Base-by-base conservation (phyloP, 2,329 filamentous ascomycete genomes). In the Botrytis elliptica region DNA sequence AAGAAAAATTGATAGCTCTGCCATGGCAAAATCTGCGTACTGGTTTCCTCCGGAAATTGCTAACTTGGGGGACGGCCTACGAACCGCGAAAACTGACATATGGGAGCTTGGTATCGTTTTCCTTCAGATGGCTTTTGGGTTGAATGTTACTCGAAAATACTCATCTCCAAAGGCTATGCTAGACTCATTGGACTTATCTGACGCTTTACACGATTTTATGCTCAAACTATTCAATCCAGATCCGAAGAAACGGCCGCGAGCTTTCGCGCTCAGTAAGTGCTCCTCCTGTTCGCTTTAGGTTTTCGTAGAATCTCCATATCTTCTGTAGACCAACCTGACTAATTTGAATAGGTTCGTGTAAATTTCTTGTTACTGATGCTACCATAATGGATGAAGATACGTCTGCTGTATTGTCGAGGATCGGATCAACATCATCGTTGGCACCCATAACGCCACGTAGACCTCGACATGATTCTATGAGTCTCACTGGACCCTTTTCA, bases 61-160 rank as follows among this genome's bases (percentile, higher is more conserved):
- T 44, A 87, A 84, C 65, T 87, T 85, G 1, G 88, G 87, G 74
- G 91, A 88, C 42, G 87, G 87, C 44, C 85, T 92, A 81, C 86
- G 91, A 83, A 90, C 88, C 1, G 88, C 88, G 79, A 97, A 97
- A 81, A 93, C 94, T 0, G 96, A 98, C 81, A 89, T 98, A 14
- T 99, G 96, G 96, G 93, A 98, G 77, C 90, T 99, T 79, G 96
- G 96, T 7, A 89, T 98, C 44, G 88, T 98, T 8, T 93, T 98
- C 78, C 83, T 97, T 57, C 95, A 99, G 81, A 98, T 98, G 94
- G 88, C 96, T 5, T 95, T 98, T 81, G 96, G 96, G 3, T 86
- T 94, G 49, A 90, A 94, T 77, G 88, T 94, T 10, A 86, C 92
- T 29, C 87, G 91, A 74, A 92, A 91, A 74, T 95, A 96, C 81